A percentile compares a stretch with the other conserved stretches of the same genome.
Evolutionary conservation across 108 stramenopile species (phyloP).

Genomic region (Skeletonema menzelii): DNA sequence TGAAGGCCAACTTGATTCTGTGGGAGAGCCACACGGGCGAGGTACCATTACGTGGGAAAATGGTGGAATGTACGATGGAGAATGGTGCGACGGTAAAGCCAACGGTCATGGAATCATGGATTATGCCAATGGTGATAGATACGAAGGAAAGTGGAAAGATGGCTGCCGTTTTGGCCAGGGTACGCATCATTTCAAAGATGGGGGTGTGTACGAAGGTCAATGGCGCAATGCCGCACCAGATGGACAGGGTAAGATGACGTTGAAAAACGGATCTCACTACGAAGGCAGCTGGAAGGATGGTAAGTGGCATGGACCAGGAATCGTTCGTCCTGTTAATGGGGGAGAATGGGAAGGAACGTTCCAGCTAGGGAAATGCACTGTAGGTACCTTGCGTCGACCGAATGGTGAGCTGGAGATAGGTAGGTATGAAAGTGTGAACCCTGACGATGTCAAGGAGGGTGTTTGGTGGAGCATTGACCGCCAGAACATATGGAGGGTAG

Average conservation of each 20-base stretch:
- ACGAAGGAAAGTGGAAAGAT: slow-evolving; percentile 51
- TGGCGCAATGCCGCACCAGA: slow-evolving; percentile 49
- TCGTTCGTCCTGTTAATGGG: slow-evolving; percentile 45
- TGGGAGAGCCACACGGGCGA: slow-evolving; percentile 42
- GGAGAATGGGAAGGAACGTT: slow-evolving; percentile 47
- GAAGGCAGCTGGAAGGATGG: slow-evolving; percentile 51
- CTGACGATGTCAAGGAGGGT: slow-evolving; percentile 48
- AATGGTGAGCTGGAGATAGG: slow-evolving; percentile 48
- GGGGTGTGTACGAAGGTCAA: slow-evolving; percentile 53
- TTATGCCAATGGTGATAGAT: slow-evolving; percentile 51
- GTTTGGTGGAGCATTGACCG: slow-evolving; percentile 53
- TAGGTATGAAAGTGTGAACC: slow-evolving; percentile 47
- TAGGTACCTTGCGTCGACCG: slow-evolving; percentile 38
- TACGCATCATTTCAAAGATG: slow-evolving; percentile 51
- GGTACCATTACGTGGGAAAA: slow-evolving; percentile 52
- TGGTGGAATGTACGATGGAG: slow-evolving; percentile 56
- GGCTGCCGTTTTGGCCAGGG: slow-evolving; percentile 47
- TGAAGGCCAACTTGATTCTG: slow-evolving; percentile 30
- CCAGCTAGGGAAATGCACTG: slow-evolving; percentile 36
- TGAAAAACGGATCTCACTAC: slow-evolving; percentile 47
- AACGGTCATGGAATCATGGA: slow-evolving; percentile 52
- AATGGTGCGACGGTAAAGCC: slow-evolving; percentile 57
- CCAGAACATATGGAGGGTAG: slow-evolving; percentile 26
- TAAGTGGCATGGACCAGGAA: slow-evolving; percentile 48
- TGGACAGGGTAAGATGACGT: slow-evolving; percentile 50